Evolutionary conservation across 805 yeast species (phyloP).

Genomic region (Candida methanosorbosa): DNA sequence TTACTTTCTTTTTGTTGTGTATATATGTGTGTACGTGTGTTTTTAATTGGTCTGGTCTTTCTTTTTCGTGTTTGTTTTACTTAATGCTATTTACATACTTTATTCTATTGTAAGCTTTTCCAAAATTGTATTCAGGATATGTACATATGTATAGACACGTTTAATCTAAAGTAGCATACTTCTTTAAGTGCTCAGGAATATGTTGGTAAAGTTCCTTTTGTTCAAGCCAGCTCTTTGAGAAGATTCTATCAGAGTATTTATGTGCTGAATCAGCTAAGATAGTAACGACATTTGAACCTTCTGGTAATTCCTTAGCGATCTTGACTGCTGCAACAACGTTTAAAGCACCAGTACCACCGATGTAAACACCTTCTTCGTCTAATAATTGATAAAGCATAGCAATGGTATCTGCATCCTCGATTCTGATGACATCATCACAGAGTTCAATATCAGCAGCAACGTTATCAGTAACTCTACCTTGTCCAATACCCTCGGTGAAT

Average conservation of each 20-base stretch:
- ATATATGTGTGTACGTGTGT: background rate
- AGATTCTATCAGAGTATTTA: slow-evolving; percentile 75
- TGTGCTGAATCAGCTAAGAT: slow-evolving; percentile 88
- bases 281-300: slow-evolving; percentile 75
- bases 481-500: slow-evolving; percentile 95
- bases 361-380: slow-evolving; percentile 83
- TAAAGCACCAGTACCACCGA: slow-evolving; percentile 87
- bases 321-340: slow-evolving; percentile 85
- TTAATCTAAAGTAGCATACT: slow-evolving; percentile 48
- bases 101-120: background rate
- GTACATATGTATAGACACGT: background rate
- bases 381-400: slow-evolving; percentile 75
- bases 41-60: background rate
- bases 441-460: slow-evolving; percentile 61
- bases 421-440: slow-evolving; percentile 72
- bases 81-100: background rate
- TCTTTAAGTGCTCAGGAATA: slow-evolving; percentile 62
- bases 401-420: slow-evolving; percentile 75
- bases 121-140: no score
- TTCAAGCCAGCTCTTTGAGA: slow-evolving; percentile 70
- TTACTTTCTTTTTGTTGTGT: background rate
- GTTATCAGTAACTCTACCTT: slow-evolving; percentile 85
- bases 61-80: background rate
- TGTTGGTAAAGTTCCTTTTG: slow-evolving; percentile 55
- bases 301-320: slow-evolving; percentile 70